Conservation (phyloP, 2,329 filamentous ascomycete species). For the Aschersonia sp. region DNA sequence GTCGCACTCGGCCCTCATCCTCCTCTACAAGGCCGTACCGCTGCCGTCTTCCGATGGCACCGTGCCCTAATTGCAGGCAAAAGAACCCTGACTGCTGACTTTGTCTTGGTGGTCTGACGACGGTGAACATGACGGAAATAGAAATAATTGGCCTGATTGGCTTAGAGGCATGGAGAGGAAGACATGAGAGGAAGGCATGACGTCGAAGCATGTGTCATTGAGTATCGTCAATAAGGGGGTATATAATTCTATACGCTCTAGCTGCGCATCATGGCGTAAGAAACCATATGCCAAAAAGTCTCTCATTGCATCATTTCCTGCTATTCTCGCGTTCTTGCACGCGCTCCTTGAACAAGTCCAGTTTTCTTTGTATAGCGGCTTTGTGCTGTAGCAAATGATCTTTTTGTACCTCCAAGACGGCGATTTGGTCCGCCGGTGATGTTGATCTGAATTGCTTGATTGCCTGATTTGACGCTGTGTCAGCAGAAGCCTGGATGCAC, state of each 20-base stretch:
- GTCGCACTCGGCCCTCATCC: constrained; percentile 67
- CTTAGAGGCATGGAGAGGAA: no score
- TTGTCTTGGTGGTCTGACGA: neutral
- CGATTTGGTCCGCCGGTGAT: constrained; percentile 27
- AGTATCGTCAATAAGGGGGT: no score
- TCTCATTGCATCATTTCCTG: neutral
- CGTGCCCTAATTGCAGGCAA: constrained; percentile 9
- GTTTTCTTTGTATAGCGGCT: constrained; percentile 25
- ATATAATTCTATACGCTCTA: no score
- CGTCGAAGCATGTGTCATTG: no score
- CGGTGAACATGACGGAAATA: no score
- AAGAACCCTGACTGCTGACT: neutral
- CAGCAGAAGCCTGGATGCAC: neutral
- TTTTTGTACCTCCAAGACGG: constrained; percentile 26
- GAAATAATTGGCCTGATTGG: no score
- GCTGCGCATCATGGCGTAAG: no score
- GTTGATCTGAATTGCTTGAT: constrained; percentile 23
- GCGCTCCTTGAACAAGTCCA: constrained; percentile 22
- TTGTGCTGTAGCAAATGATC: constrained; percentile 22
- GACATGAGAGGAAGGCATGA: no score
- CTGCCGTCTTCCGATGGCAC: constrained; percentile 42
- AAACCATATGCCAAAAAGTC: no score
- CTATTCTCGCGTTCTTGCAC: constrained; percentile 19
- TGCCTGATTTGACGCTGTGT: constrained; percentile 9
- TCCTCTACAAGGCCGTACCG: constrained; percentile 63